Conservation (phyloP, 108 stramenopile genomes). For the Cyclotella cryptica region DNA sequence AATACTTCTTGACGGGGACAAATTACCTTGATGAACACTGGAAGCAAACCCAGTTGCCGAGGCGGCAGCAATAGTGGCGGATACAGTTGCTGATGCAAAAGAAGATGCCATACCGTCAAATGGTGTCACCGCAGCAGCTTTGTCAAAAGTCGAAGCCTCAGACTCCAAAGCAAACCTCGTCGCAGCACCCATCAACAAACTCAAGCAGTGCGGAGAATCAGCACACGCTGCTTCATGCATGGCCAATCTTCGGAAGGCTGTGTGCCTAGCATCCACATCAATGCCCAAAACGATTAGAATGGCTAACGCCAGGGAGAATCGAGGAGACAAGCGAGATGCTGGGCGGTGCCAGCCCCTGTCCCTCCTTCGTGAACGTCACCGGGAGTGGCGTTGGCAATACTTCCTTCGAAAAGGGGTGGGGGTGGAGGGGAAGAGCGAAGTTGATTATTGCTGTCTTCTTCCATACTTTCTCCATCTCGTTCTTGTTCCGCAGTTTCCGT, state of each 20-base stretch:
- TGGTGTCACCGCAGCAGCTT: conserved; percentile 6
- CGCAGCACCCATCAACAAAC: conserved; percentile 73
- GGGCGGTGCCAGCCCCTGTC: conserved; percentile 69
- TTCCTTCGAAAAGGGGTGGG: conserved; percentile 79
- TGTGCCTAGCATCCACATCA: conserved; percentile 75
- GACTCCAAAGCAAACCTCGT: conserved; percentile 40
- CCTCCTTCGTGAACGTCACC: conserved; percentile 52
- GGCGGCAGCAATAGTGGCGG: not conserved
- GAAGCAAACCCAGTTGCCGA: conserved; percentile 1
- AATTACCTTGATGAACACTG: not conserved
- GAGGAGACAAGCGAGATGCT: conserved; percentile 86
- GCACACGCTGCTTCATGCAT: conserved; percentile 88
- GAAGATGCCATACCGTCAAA: not conserved
- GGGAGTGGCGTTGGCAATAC: conserved; percentile 80
- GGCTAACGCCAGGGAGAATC: conserved; percentile 78
- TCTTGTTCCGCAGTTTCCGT: not conserved
- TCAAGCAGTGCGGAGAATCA: conserved; percentile 76
- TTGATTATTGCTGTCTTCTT: not conserved
- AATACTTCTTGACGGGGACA: not conserved
- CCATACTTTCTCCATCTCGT: conserved; percentile 4
- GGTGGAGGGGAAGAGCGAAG: conserved; percentile 5
- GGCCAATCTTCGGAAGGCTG: conserved; percentile 82
- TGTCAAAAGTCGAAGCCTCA: not conserved
- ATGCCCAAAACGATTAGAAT: conserved; percentile 80
- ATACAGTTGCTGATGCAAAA: not conserved